These are phyloP conservation scores for Neonectria coccinea DNA, from an alignment of 2,329 filamentous ascomycete genomes.

Conservation along the genomic window DNA sequence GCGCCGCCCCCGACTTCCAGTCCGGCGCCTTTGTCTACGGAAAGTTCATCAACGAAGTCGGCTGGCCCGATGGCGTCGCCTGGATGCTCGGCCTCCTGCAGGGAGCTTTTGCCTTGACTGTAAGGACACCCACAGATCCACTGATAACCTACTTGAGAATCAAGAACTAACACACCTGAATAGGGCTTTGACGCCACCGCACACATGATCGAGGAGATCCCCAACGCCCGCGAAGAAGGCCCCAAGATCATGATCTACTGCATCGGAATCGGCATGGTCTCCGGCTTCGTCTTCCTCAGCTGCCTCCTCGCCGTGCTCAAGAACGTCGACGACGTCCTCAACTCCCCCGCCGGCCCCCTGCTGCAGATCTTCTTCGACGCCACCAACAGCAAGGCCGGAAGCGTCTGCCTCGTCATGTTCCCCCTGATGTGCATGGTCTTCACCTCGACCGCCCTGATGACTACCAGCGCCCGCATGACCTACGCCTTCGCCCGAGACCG, in stretches of 20 bases:
- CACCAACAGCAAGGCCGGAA: slow-evolving; percentile 71
- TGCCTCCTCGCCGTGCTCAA: slow-evolving; percentile 73
- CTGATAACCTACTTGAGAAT: too few relatives aligned
- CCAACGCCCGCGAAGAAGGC: slow-evolving; percentile 67
- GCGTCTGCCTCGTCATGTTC: slow-evolving; percentile 74
- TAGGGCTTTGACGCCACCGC: slow-evolving; percentile 51
- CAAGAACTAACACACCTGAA: not conserved
- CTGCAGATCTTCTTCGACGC: slow-evolving; percentile 74
- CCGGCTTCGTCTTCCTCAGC: slow-evolving; percentile 70
- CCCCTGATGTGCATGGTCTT: slow-evolving; percentile 74
- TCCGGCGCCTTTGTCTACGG: slow-evolving; percentile 74
- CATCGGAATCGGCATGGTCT: slow-evolving; percentile 72
- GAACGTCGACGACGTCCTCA: slow-evolving; percentile 68
- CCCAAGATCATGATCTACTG: slow-evolving; percentile 76
- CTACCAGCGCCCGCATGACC: slow-evolving; percentile 73
- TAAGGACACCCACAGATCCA: not conserved
- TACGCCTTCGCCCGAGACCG: slow-evolving; percentile 75
- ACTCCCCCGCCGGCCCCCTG: slow-evolving; percentile 67
- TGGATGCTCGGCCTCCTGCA: slow-evolving; percentile 68
- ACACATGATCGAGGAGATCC: slow-evolving; percentile 69
- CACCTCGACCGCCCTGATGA: slow-evolving; percentile 73
- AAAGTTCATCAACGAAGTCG: slow-evolving; percentile 74
- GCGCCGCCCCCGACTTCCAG: slow-evolving; percentile 73
- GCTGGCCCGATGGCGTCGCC: slow-evolving; percentile 75
- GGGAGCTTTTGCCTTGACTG: slow-evolving; percentile 62